Evolutionary conservation across 257 asterid species (phyloP).

Genomic region (Leonotis leonurus): DNA sequence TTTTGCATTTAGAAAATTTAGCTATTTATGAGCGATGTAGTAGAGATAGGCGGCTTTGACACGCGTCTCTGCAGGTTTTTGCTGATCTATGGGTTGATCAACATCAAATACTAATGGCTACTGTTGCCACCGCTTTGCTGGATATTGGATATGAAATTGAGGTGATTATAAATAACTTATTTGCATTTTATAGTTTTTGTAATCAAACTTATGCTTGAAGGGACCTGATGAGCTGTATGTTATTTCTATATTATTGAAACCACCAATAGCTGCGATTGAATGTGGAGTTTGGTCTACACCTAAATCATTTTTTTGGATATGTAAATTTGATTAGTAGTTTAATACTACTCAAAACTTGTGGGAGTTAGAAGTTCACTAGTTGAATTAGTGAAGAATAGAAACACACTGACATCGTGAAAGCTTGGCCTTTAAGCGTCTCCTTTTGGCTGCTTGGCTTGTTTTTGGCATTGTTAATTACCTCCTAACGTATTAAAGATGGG

Average conservation of each 20-base stretch:
- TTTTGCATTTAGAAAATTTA: background rate
- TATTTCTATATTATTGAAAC: too few relatives aligned
- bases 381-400: too few relatives aligned
- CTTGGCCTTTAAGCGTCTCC: too few relatives aligned
- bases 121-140: constrained; percentile 63
- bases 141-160: constrained; percentile 79
- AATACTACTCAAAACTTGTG: background rate
- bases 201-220: background rate
- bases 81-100: constrained; percentile 73
- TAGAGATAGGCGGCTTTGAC: constrained; percentile 14
- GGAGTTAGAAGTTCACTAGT: background rate
- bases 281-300: background rate
- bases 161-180: constrained; percentile 33
- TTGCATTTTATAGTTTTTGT: constrained; percentile 1
- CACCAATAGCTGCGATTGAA: background rate
- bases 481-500: background rate
- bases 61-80: constrained; percentile 51
- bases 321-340: background rate
- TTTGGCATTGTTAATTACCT: too few relatives aligned
- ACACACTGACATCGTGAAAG: too few relatives aligned
- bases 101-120: constrained; percentile 77
- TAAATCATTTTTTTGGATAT: background rate
- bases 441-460: background rate
- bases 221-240: background rate
- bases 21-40: constrained; percentile 1